These are phyloP conservation scores for Neurospora sp. DNA, from an alignment of 495 filamentous ascomycete species.

Conservation along the genomic window DNA sequence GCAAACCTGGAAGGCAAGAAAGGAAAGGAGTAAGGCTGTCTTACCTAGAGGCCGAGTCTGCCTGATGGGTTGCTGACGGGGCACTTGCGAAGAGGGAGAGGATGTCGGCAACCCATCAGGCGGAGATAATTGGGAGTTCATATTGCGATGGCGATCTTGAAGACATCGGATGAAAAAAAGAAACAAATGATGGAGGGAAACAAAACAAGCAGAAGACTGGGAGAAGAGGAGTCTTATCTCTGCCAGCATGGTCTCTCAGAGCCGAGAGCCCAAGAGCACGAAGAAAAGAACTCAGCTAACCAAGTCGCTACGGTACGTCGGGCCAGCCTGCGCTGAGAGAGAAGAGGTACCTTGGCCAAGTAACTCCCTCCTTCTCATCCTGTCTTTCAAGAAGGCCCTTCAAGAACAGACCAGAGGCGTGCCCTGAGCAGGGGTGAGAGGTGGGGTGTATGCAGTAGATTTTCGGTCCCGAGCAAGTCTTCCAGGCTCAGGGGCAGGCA, in stretches of 20 bases:
- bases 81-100: neutral
- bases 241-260: neutral
- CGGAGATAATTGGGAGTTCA: slow-evolving; percentile 23
- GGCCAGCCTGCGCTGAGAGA: neutral
- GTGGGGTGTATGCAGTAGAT: neutral
- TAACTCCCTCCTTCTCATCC: neutral
- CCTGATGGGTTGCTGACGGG: neutral
- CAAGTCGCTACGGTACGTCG: neutral
- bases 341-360: neutral
- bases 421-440: neutral
- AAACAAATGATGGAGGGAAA: neutral
- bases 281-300: neutral
- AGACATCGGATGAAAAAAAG: neutral
- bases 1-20: neutral
- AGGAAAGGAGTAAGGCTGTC: neutral
- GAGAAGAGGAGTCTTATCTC: neutral
- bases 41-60: neutral
- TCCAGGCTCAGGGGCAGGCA: neutral
- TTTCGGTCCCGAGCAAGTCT: neutral
- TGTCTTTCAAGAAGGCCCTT: neutral
- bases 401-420: neutral
- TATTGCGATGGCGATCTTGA: neutral
- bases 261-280: neutral
- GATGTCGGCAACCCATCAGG: neutral
- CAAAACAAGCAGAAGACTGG: neutral